phyloP scores from a whole-genome alignment of 805 yeast species.

The Candida orba region DNA sequence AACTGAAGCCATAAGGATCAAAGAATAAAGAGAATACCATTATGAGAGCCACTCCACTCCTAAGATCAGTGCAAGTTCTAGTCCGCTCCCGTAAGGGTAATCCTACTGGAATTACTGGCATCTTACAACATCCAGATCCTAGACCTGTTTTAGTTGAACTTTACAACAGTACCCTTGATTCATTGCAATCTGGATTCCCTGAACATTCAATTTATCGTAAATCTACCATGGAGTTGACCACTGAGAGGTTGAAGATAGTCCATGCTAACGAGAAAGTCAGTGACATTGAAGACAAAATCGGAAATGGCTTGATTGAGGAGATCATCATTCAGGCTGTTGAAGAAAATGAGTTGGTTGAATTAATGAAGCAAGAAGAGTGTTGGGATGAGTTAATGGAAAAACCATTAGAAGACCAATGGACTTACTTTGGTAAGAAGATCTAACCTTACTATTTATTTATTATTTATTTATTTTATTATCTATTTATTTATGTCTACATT shows the following conservation, averaged over 20 bases:
- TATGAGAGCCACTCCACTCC: constrained; percentile 29
- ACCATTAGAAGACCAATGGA: constrained; percentile 81
- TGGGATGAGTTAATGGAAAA: constrained; percentile 82
- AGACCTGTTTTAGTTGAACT: constrained; percentile 68
- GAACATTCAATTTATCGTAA: constrained; percentile 67
- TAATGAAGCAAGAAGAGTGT: constrained; percentile 59
- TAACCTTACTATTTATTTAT: constrained; percentile 2
- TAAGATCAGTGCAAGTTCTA: constrained; percentile 38
- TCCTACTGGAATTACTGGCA: constrained; percentile 79
- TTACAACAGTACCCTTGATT: constrained; percentile 60
- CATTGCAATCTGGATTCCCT: constrained; percentile 58
- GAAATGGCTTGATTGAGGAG: constrained; percentile 82
- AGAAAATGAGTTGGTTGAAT: constrained; percentile 60
- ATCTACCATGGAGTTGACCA: constrained; percentile 65
- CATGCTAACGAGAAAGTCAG: constrained; percentile 53
- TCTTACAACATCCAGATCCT: constrained; percentile 76
- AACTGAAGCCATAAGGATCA: too few species aligned
- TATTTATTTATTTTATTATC: background rate
- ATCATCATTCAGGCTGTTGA: constrained; percentile 75
- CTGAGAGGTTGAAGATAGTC: constrained; percentile 60
- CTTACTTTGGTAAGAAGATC: constrained; percentile 61
- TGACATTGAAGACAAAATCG: constrained; percentile 65
- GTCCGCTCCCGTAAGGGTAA: constrained; percentile 54
- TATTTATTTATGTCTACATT: background rate
- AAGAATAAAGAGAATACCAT: too few species aligned